These are phyloP conservation scores for Cenococcum geophilum DNA, from an alignment of 495 filamentous ascomycete species.

Conservation along the genomic window DNA sequence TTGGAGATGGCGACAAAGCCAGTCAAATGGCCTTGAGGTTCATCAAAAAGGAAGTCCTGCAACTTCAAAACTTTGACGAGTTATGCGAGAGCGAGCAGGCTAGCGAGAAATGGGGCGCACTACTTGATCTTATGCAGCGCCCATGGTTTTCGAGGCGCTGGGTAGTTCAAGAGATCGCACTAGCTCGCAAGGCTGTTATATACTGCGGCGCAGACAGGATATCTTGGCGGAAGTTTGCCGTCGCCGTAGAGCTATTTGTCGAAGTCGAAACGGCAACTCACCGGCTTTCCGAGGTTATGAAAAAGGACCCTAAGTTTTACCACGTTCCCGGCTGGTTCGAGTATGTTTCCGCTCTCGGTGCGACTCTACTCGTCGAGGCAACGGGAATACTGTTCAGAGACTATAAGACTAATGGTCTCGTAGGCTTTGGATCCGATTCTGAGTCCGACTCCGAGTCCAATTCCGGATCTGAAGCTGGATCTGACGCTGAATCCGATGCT, in stretches of 20 bases:
- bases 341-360: slow-evolving; percentile 32
- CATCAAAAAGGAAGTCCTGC: slow-evolving; percentile 32
- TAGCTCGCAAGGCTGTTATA: slow-evolving; percentile 7
- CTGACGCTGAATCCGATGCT: too few species aligned
- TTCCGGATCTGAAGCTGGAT: too few species aligned
- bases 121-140: slow-evolving; percentile 8
- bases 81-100: slow-evolving; percentile 10
- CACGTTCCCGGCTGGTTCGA: slow-evolving; percentile 19
- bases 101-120: slow-evolving; percentile 6
- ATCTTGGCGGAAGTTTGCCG: slow-evolving; percentile 7
- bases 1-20: neutral
- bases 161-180: slow-evolving; percentile 15
- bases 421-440: too few species aligned
- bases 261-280: slow-evolving; percentile 15
- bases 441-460: too few species aligned
- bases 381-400: slow-evolving; percentile 32
- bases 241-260: slow-evolving; percentile 6
- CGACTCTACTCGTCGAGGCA: slow-evolving; percentile 34
- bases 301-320: neutral
- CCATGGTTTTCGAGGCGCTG: slow-evolving; percentile 11
- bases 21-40: slow-evolving; percentile 28
- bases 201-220: slow-evolving; percentile 7
- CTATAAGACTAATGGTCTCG: too few species aligned
- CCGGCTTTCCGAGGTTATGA: slow-evolving; percentile 14
- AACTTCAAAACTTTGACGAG: slow-evolving; percentile 32